These are phyloP conservation scores for Saccharomycopsis guyanensis DNA, from an alignment of 805 yeast genomes.

Conservation along the genomic window DNA sequence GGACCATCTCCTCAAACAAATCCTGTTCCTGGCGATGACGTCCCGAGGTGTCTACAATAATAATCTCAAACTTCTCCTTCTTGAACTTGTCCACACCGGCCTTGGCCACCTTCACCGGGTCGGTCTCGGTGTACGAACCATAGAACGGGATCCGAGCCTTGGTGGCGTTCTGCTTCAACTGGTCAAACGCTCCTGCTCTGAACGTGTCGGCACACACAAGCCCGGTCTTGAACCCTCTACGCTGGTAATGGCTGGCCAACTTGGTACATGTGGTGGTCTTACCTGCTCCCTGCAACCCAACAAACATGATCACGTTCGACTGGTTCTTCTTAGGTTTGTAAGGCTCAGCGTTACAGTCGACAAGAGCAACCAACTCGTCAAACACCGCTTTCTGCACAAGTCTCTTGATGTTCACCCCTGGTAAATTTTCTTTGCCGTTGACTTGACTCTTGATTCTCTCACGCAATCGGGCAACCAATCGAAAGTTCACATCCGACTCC, in stretches of 20 bases:
- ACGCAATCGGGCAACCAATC: conserved; percentile 69
- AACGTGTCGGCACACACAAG: conserved; percentile 98
- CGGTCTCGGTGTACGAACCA: conserved; percentile 93
- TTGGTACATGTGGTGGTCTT: conserved; percentile 97
- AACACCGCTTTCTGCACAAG: conserved; percentile 84
- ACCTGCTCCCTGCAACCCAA: conserved; percentile 98
- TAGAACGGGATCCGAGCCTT: conserved; percentile 90
- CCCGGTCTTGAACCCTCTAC: conserved; percentile 91
- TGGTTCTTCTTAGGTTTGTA: conserved; percentile 84
- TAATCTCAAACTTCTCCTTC: conserved; percentile 84
- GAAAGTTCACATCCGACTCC: conserved; percentile 91
- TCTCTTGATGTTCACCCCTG: conserved; percentile 63
- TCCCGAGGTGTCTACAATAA: conserved; percentile 96
- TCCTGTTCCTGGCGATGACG: conserved; percentile 94
- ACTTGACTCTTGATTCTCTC: conserved; percentile 58
- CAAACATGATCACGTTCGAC: conserved; percentile 86
- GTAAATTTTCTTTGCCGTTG: conserved; percentile 43
- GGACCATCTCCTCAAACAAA: conserved; percentile 89
- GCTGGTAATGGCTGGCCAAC: conserved; percentile 87
- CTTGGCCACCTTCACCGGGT: conserved; percentile 85
- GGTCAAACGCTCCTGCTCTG: conserved; percentile 99
- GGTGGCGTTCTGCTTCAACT: conserved; percentile 93
- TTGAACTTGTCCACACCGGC: conserved; percentile 91
- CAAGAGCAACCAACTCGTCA: conserved; percentile 83
- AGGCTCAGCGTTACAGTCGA: conserved; percentile 54